Evolutionary conservation across 2,329 filamentous ascomycete species (phyloP), one percentile per base, ranked within the genome.

Genomic region (Penicillium frequentans): DNA sequence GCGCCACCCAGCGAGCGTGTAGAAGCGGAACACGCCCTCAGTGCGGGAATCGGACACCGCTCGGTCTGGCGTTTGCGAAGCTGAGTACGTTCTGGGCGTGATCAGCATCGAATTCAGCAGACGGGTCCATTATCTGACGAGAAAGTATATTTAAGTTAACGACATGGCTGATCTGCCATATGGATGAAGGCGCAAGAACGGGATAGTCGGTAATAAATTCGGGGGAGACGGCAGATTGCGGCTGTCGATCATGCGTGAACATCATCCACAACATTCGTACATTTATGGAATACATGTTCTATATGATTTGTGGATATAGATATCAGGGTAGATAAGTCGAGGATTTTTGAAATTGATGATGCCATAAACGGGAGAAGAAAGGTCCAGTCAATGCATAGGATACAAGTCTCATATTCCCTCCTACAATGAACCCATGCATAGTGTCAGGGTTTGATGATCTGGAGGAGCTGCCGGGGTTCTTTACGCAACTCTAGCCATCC

Each of bases 401-500:
- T 16, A 16, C 14, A 13, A 33, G 7, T 33, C 5, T 7, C 31
- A 33, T 16, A 5, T 33, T 33, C 5, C 5, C 13, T 33, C 14
- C 31, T 39, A 4, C 8, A n/a, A 10, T 19, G 6, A 4, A 10
- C n/a, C 8, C 11, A 13, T 9, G 16, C 8, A 27, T 14, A 47
- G 24, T 6, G 44, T 33, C 19, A 16, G 3, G 49, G 39, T 51
- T 60, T 56, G 29, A 63, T 58, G 19, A 62, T 44, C 29, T 64
- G 59, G n/a, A 74, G 49, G 44, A 68, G 50, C 43, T 49, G 54
- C 26, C 54, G 61, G 27, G 62, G 13, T 39, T 69, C 70, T 58
- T 66, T 72, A 19, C 45, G 54, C 35, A 96, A 82, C 57, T 85
- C 83, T 73, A 96, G 84, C 81, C 85, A 88, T 0, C 92, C 92